These are phyloP conservation scores for Podospora sp. DNA, from an alignment of 495 filamentous ascomycete species.

Conservation along the genomic window DNA sequence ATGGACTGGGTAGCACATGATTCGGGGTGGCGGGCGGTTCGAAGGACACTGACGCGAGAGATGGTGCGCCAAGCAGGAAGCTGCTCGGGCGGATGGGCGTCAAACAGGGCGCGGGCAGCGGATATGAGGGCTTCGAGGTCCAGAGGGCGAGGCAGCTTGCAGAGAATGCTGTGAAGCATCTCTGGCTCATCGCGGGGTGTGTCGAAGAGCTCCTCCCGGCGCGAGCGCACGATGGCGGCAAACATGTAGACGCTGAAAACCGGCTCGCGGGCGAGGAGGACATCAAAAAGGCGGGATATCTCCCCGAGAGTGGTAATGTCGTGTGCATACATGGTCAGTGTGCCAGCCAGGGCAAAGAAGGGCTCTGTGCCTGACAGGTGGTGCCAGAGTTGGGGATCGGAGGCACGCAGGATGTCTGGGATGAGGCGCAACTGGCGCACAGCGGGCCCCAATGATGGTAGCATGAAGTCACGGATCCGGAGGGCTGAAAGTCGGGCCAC, in stretches of 20 bases:
- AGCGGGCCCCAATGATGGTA: constrained; percentile 81
- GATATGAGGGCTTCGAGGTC: constrained; percentile 77
- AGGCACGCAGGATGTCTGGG: constrained; percentile 71
- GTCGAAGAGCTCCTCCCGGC: constrained; percentile 78
- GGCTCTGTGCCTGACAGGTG: constrained; percentile 80
- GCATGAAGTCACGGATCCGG: constrained; percentile 96
- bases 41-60: constrained; percentile 76
- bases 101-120: constrained; percentile 63
- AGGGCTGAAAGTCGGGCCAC: constrained; percentile 81
- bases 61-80: constrained; percentile 73
- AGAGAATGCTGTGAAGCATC: constrained; percentile 87
- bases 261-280: constrained; percentile 80
- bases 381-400: constrained; percentile 65
- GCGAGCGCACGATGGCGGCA: constrained; percentile 79
- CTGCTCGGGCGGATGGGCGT: constrained; percentile 69
- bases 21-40: constrained; percentile 64
- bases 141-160: constrained; percentile 82
- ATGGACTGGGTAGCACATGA: constrained; percentile 36
- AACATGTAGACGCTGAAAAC: constrained; percentile 89
- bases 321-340: constrained; percentile 93
- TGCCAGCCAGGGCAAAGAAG: constrained; percentile 89
- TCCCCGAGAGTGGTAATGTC: constrained; percentile 88
- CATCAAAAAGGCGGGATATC: constrained; percentile 89
- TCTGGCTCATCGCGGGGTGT: constrained; percentile 85
- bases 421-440: constrained; percentile 81